Base-by-base conservation (phyloP, 257 asterid genomes). In the Scutellaria minor region DNA sequence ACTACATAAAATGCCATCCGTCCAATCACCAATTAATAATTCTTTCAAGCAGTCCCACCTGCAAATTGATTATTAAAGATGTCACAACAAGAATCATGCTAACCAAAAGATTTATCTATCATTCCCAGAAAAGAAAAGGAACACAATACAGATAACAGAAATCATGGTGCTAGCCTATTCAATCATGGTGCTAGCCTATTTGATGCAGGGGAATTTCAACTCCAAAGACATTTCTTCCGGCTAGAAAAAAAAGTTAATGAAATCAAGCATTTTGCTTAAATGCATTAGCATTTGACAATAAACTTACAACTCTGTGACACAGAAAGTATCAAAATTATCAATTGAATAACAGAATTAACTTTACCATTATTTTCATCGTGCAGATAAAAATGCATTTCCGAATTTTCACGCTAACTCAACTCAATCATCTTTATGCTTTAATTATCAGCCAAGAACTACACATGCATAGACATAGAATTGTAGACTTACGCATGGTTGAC, bases 31-130 rank as follows among this genome's bases (percentile, higher is more conserved):
- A 63, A 85, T 83, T 75, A 90, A 58, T 59, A 93, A 81, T 64
- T 89, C 96, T 75, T 85, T 86, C 52, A 93, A 83, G 87, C 97
- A 90, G 68, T 90, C 97, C 98, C 98, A 93, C 81, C 98, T 93
- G 86, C 75, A 78, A 76, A 48, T 64, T 18, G 58, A 76, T 58
- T 48, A 41, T 70, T 56, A 39, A 57, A 60, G 73, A 54, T 61
- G 50, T 75, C 14, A 24, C 24, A 54, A 66, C 54, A 65, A 62
- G 48, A 60, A 40, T 52, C 73, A 71, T 15, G 48, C 44, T 42
- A 61, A 44, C 35, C 7, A 62, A 22, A 31, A 50, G 10, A 60
- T 22, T 24, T 20, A 41, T 52, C 10, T 46, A 20, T 31, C 18
- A 18, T 18, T 18, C 22, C 68, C 65, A 64, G 12, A 42, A 41